Evolutionary conservation across 371 early-diverging fungal species (phyloP), one percentile per base, ranked within the genome.

Genomic region (Mortierella sp.): DNA sequence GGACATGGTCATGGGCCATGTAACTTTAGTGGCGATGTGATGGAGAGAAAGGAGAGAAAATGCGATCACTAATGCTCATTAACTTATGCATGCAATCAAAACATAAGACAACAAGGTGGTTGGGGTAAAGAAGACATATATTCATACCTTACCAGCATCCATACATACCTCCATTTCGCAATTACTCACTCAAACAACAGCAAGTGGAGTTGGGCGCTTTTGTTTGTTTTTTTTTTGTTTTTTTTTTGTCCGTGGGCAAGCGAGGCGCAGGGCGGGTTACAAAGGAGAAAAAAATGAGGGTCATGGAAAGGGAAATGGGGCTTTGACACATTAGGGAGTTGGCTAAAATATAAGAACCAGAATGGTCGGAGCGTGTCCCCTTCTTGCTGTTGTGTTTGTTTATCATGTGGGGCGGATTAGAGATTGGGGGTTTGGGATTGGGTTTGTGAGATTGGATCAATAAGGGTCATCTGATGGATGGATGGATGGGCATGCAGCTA

Each of bases 161-260:
- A 6, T 41, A 6, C 41, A 41, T 29, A 32, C 60, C 4, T 60
- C 16, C 11, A 32, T 14, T 60, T 60, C 18, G 16, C 27, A 29
- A 14, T 58, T 14, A 29, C 32, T 32, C 16, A 32, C 60, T 18
- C 18, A 21, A 51, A 51, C 51, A 60, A 12, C 35, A 29, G 3
- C 14, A 32, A 32, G 8, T 32, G 60, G 35, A 60, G 60, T 6
- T 27, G 14, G 32, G 60, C 60, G 60, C 32, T 60, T 32, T 60
- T 60, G 35, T 27, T 32, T 60, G 29, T 60, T 60, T 27, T 60
- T 32, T 60, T 18, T 60, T 55, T 55, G n/a, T 55, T 55, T 60
- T 6, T 29, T 60, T 60, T 32, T 60, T 32, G 60, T 60, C 60
- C 60, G 60, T 60, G 60, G 60, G 60, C 60, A 60, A 60, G 58